These are phyloP conservation scores for Zygoascus biomembranicola DNA, from an alignment of 805 yeast genomes.

Conservation along the genomic window DNA sequence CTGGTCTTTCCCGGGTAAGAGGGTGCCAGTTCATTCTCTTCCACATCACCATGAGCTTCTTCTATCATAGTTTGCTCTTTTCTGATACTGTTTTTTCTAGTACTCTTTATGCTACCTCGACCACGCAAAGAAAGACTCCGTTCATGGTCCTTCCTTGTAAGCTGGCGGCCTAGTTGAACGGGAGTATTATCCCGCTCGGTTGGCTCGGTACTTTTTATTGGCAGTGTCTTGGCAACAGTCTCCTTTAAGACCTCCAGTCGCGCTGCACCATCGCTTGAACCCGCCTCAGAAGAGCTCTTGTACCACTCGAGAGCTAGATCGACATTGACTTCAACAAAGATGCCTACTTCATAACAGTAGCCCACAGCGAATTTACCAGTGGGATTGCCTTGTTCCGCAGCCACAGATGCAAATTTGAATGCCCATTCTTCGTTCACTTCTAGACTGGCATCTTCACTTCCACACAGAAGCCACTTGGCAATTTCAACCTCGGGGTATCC, in stretches of 20 bases:
- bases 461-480: conserved; percentile 60
- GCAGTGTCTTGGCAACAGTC: neutral
- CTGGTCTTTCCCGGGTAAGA: neutral
- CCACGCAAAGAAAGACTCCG: conserved; percentile 15
- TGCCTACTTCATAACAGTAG: conserved; percentile 57
- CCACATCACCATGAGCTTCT: too few relatives aligned
- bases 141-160: conserved; percentile 19
- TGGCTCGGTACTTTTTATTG: neutral
- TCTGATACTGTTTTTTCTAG: neutral
- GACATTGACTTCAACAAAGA: conserved; percentile 41
- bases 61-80: neutral
- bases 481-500: conserved; percentile 34
- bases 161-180: conserved; percentile 6
- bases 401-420: conserved; percentile 54
- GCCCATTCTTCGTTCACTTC: conserved; percentile 55
- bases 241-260: conserved; percentile 19
- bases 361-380: conserved; percentile 67
- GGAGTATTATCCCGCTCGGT: neutral
- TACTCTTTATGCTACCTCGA: conserved; percentile 10
- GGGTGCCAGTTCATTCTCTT: neutral
- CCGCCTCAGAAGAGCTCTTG: conserved; percentile 44
- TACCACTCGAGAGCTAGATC: conserved; percentile 44
- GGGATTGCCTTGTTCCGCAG: conserved; percentile 51
- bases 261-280: conserved; percentile 30
- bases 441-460: conserved; percentile 43